Percentiles rank a stretch among this genome's conserved stretches.
These are phyloP conservation scores for Venturia nashicola DNA, from an alignment of 2,329 filamentous ascomycete species.

Conservation along the genomic window DNA sequence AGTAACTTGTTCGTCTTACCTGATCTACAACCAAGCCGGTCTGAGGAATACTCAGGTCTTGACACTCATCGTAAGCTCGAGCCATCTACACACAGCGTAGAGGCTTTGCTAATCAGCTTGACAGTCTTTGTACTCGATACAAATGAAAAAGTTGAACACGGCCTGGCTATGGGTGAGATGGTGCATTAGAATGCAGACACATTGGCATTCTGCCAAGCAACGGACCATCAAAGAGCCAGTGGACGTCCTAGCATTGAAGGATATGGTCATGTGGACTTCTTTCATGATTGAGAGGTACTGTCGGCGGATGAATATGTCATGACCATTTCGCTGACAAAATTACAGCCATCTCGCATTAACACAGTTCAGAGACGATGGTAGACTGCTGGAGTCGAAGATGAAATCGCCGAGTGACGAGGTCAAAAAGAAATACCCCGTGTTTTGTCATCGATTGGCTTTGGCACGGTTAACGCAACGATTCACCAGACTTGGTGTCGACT, in stretches of 20 bases:
- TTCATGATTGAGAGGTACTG: slow-evolving; percentile 5
- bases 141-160: not conserved
- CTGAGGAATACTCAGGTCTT: not conserved
- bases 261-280: not conserved
- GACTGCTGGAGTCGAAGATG: not conserved
- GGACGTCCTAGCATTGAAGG: not conserved
- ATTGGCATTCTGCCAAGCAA: not conserved
- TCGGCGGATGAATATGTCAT: not conserved
- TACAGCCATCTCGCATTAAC: not conserved
- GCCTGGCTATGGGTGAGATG: slow-evolving; percentile 4
- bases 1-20: not conserved
- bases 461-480: not conserved
- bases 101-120: not conserved
- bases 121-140: slow-evolving; percentile 3
- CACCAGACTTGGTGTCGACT: not conserved
- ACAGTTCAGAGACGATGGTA: not conserved
- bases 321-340: not conserved
- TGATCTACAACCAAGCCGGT: not conserved
- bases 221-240: not conserved
- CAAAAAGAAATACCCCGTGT: slow-evolving; percentile 3
- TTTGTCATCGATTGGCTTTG: not conserved
- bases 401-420: not conserved
- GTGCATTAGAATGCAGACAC: not conserved
- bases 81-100: too few relatives aligned
- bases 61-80: not conserved